Evolutionary conservation across 2,329 filamentous ascomycete genomes (phyloP).

Genomic region (Scleromitrula shiraiana): DNA sequence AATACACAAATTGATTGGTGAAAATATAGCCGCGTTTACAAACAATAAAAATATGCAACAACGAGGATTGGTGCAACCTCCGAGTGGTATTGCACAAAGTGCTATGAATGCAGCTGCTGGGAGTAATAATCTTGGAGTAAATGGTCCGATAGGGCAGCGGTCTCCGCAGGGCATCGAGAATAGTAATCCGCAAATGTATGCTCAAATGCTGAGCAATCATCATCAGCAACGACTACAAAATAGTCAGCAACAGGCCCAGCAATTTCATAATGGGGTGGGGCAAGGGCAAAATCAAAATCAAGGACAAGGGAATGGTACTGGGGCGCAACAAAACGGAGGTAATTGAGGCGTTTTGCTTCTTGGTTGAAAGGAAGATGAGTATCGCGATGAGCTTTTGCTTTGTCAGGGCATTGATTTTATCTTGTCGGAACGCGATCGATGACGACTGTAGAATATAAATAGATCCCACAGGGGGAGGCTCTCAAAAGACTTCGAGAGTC

Average conservation of each 20-base stretch:
- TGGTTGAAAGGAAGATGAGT: too few species aligned
- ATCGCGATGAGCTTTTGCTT: not conserved
- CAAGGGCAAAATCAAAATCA: not conserved
- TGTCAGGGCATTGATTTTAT: too few species aligned
- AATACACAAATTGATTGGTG: slow-evolving; percentile 29
- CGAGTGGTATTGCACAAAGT: slow-evolving; percentile 39
- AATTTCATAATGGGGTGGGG: slow-evolving; percentile 9
- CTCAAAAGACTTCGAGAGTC: too few species aligned
- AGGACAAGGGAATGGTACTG: slow-evolving; percentile 10
- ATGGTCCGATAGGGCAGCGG: slow-evolving; percentile 6
- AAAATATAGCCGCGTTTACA: slow-evolving; percentile 15
- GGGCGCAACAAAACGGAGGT: slow-evolving; percentile 10
- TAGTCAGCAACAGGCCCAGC: slow-evolving; percentile 23
- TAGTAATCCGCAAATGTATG: slow-evolving; percentile 39
- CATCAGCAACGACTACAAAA: slow-evolving; percentile 31
- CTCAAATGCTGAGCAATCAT: slow-evolving; percentile 42
- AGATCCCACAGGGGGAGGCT: not conserved
- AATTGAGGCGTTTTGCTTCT: slow-evolving; percentile 1
- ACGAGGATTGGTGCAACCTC: slow-evolving; percentile 27
- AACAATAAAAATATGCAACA: slow-evolving; percentile 19
- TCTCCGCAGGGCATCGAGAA: slow-evolving; percentile 30
- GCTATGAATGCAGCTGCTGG: slow-evolving; percentile 44
- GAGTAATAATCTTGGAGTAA: slow-evolving; percentile 16
- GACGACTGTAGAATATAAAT: slow-evolving; percentile 8
- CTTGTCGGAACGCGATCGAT: not conserved